Evolutionary conservation across 768 basidiomycete species (phyloP).

Genomic region (Tulasnella sp.): DNA sequence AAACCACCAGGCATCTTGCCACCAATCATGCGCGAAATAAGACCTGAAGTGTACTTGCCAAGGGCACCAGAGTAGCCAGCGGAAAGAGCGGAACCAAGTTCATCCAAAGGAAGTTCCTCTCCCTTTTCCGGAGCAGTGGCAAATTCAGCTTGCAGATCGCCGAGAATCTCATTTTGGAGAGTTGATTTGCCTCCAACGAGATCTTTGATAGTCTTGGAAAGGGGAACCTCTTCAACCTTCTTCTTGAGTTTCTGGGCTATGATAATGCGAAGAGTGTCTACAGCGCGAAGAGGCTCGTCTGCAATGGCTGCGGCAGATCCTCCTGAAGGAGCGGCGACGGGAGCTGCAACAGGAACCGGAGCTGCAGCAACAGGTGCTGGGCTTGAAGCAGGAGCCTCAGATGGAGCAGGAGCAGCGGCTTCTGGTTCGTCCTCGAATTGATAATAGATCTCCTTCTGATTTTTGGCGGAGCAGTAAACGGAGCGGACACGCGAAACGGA

Average conservation of each 20-base stretch:
- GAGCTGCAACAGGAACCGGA: conserved; percentile 28
- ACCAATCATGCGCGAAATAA: conserved; percentile 83
- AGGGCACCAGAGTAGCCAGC: conserved; percentile 73
- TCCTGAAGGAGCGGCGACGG: conserved; percentile 34
- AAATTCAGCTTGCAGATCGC: conserved; percentile 93
- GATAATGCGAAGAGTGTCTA: conserved; percentile 74
- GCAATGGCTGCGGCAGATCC: conserved; percentile 65
- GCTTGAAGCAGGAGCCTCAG: conserved; percentile 24
- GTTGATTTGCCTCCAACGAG: conserved; percentile 98
- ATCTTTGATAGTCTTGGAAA: conserved; percentile 93
- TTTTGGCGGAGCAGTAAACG: conserved; percentile 89
- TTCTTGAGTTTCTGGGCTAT: conserved; percentile 99
- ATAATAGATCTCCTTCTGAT: conserved; percentile 95
- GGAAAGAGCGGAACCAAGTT: conserved; percentile 75
- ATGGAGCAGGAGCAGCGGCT: conserved; percentile 30
- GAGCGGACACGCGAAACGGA: conserved; percentile 62
- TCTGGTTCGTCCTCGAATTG: conserved; percentile 79
- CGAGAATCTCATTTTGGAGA: conserved; percentile 95
- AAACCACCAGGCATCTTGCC: conserved; percentile 99
- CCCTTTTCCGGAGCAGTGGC: conserved; percentile 93
- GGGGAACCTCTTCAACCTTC: conserved; percentile 71
- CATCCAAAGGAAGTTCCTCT: conserved; percentile 92
- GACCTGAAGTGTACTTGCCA: conserved; percentile 85
- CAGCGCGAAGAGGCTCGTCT: conserved; percentile 81
- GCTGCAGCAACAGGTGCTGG: conserved; percentile 28